phyloP scores from a whole-genome alignment of 177 flowering plant species.

The Vitis hybrid region DNA sequence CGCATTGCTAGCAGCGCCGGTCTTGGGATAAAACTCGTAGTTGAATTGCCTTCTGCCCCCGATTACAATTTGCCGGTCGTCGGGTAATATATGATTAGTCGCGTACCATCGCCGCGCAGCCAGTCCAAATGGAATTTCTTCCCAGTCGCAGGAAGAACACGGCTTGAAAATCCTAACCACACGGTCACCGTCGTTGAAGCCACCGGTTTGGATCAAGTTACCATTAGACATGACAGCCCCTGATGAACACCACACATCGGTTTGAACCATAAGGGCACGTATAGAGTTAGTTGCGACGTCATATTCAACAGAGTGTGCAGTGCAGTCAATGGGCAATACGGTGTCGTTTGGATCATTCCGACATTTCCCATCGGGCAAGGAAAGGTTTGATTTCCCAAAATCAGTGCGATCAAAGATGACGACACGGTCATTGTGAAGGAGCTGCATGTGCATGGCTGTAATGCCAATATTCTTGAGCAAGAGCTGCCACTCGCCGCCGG shows the following conservation, averaged over 20 bases:
- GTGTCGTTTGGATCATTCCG: conserved; percentile 41
- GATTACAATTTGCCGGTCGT: conserved; percentile 51
- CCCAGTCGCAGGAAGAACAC: conserved; percentile 61
- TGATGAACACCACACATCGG: conserved; percentile 80
- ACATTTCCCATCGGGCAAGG: conserved; percentile 54
- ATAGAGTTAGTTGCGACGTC: conserved; percentile 41
- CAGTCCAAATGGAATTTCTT: conserved; percentile 36
- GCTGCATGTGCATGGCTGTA: conserved; percentile 84
- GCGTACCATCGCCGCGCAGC: conserved; percentile 62
- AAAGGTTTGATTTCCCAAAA: conserved; percentile 62
- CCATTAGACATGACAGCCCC: conserved; percentile 57
- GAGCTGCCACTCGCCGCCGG: conserved; percentile 52
- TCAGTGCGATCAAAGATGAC: conserved; percentile 77
- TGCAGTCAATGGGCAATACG: conserved; percentile 49
- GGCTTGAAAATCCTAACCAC: conserved; percentile 41
- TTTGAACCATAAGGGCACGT: conserved; percentile 58
- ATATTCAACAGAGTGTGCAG: conserved; percentile 77
- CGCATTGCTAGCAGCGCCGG: not conserved
- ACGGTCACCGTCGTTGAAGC: conserved; percentile 59
- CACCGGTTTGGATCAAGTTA: conserved; percentile 64
- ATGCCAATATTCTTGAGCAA: conserved; percentile 57
- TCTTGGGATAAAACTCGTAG: conserved; percentile 72
- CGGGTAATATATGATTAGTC: conserved; percentile 63
- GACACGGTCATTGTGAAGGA: conserved; percentile 71
- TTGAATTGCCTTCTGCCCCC: conserved; percentile 69